phyloP scores from a whole-genome alignment of 163 green algal species.

The Dunaliella salina region DNA sequence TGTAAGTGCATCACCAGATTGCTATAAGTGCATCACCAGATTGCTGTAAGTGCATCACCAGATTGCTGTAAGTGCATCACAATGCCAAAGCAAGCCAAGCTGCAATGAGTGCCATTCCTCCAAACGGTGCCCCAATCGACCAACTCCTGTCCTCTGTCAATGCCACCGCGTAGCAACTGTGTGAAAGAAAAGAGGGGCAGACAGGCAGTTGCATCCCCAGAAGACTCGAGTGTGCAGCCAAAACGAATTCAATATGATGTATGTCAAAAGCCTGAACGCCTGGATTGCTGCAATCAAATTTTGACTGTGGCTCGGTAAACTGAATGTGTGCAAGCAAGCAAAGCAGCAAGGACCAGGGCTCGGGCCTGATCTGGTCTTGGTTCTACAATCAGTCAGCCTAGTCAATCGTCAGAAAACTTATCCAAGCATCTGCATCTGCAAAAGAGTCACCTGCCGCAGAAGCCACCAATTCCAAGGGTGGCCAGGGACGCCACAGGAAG shows the following conservation, averaged over 20 bases:
- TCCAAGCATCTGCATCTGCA: no score
- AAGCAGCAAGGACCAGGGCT: not conserved
- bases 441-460: not conserved
- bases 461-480: not conserved
- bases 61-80: not conserved
- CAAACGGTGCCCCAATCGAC: not conserved
- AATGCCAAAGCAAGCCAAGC: not conserved
- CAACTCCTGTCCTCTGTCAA: not conserved
- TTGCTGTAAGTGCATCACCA: not conserved
- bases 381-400: not conserved
- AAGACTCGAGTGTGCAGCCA: no score
- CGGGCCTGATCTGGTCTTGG: not conserved
- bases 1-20: no score
- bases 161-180: not conserved
- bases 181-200: no score
- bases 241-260: no score
- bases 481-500: not conserved
- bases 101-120: not conserved
- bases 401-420: not conserved
- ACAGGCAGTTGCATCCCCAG: no score
- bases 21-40: no score
- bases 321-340: not conserved
- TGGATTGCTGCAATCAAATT: not conserved
- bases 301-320: not conserved
- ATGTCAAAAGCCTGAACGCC: no score